phyloP scores from a whole-genome alignment of 1,284 basidiomycete species.

The Rhodotorula sp. region DNA sequence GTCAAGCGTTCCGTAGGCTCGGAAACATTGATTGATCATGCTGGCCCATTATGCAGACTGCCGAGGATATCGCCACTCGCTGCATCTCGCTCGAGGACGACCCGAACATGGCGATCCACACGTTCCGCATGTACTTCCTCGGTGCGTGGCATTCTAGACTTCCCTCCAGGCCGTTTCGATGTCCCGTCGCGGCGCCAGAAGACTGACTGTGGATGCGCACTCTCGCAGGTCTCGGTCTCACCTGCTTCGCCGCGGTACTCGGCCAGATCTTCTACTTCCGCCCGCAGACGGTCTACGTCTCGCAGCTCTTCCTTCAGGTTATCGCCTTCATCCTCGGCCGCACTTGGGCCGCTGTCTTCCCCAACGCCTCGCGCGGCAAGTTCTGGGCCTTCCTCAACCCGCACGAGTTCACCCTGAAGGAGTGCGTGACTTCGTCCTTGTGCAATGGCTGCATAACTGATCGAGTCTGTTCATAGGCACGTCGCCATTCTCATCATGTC shows the following conservation, averaged over 20 bases:
- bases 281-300: slow-evolving; percentile 42
- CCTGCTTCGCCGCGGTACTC: slow-evolving; percentile 41
- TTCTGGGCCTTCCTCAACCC: slow-evolving; percentile 44
- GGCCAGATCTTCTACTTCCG: slow-evolving; percentile 43
- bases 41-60: slow-evolving; percentile 16
- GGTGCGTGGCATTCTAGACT: slow-evolving; percentile 10
- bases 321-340: slow-evolving; percentile 41
- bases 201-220: background rate
- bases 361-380: slow-evolving; percentile 31
- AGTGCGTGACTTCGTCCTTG: slow-evolving; percentile 2
- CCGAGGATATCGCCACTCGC: slow-evolving; percentile 39
- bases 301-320: slow-evolving; percentile 42
- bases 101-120: slow-evolving; percentile 34
- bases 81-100: slow-evolving; percentile 43
- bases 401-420: slow-evolving; percentile 43
- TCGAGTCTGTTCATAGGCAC: slow-evolving; percentile 15
- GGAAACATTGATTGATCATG: background rate
- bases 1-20: background rate
- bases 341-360: slow-evolving; percentile 30
- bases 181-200: background rate
- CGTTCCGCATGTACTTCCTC: slow-evolving; percentile 35
- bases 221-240: slow-evolving; percentile 26
- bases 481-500: slow-evolving; percentile 58
- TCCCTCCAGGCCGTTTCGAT: background rate
- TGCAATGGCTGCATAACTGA: background rate